Base-by-base conservation (phyloP, 805 yeast species). In the Citeromyces matritensis region DNA sequence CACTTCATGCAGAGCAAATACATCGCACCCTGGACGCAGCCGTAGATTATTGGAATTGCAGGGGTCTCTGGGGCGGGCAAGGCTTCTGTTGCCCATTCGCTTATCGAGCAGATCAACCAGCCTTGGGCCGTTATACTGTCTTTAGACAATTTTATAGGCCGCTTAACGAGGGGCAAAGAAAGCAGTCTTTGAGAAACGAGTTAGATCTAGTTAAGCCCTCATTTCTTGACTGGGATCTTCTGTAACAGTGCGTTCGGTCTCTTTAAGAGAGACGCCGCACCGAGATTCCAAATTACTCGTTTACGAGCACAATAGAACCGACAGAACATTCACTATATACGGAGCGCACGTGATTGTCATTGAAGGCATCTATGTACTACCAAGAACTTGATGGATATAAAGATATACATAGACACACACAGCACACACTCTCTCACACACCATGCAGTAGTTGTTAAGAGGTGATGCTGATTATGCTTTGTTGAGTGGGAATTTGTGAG, bases 121-220 rank as follows among this genome's bases (percentile, higher is more conserved):
- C 97, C 97, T 1, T 86, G 97, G 95, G 83, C 96, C 0, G 88
- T 91, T 9, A 59, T 91, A 35, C 48, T 88, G 13, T 80, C 95
- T 2, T 63, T 85, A 56, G 98, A 91, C 49, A 88, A 88, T 53
- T 88, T 49, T 91, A 91, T 56, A 72, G 66, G 30, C 91, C 91
- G 0, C 59, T 91, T 41, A 63, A 60, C 2, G 55, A 51, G 3
- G 88, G 72, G 28, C 70, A 82, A 39, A 60, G 79, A 11, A 42
- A 58, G 35, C 44, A 41, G 32, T 97, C 96, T 0, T 79, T 76
- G 47, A 46, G 55, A 8, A 60, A 77, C 41, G 70, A 83, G 39
- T 81, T 63, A 46, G 96, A 91, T 50, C 82, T 91, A 44, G 98
- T 91, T 52, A 63, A 68, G 11, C 97, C 97, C 0, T 65, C 64